Conservation (phyloP, 2,329 filamentous ascomycete genomes). For the Lizonia empirigonia region DNA sequence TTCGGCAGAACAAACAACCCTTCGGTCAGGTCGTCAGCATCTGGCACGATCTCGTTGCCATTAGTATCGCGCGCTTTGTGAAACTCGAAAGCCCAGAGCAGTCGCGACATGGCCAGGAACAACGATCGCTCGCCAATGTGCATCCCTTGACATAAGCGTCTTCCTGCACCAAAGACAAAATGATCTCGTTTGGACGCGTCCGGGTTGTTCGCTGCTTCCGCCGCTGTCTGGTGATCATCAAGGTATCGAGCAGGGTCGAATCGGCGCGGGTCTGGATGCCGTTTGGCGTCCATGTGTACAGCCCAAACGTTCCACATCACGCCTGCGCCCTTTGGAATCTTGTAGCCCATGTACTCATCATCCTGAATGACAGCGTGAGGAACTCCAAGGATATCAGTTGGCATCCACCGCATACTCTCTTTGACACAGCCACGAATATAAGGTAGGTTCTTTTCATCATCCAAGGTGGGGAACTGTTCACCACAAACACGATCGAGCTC, state of each 20-base stretch:
- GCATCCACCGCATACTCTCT: slow-evolving; percentile 41
- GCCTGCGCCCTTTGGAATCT: slow-evolving; percentile 47
- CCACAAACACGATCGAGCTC: slow-evolving; percentile 41
- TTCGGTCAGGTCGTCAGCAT: slow-evolving; percentile 23
- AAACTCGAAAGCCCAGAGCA: slow-evolving; percentile 45
- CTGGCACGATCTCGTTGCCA: slow-evolving; percentile 17
- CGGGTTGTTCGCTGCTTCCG: slow-evolving; percentile 42
- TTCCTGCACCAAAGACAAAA: slow-evolving; percentile 47
- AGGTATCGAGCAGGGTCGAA: slow-evolving; percentile 54
- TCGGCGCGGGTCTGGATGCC: slow-evolving; percentile 49
- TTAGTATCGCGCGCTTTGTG: background rate
- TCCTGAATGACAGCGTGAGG: slow-evolving; percentile 35
- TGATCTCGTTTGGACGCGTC: slow-evolving; percentile 40
- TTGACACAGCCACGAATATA: slow-evolving; percentile 39
- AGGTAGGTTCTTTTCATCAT: slow-evolving; percentile 32
- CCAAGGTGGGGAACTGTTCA: slow-evolving; percentile 35
- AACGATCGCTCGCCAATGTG: slow-evolving; percentile 45
- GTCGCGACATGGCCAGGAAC: slow-evolving; percentile 38
- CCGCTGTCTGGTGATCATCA: slow-evolving; percentile 33
- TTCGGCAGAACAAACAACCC: slow-evolving; percentile 27
- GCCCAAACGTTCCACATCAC: slow-evolving; percentile 46
- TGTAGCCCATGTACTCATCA: slow-evolving; percentile 42
- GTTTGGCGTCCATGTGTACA: slow-evolving; percentile 47
- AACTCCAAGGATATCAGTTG: slow-evolving; percentile 29
- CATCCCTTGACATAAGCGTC: slow-evolving; percentile 48